Conservation (phyloP, 176 grass and related monocot genomes). For the Musa troglodytarum region DNA sequence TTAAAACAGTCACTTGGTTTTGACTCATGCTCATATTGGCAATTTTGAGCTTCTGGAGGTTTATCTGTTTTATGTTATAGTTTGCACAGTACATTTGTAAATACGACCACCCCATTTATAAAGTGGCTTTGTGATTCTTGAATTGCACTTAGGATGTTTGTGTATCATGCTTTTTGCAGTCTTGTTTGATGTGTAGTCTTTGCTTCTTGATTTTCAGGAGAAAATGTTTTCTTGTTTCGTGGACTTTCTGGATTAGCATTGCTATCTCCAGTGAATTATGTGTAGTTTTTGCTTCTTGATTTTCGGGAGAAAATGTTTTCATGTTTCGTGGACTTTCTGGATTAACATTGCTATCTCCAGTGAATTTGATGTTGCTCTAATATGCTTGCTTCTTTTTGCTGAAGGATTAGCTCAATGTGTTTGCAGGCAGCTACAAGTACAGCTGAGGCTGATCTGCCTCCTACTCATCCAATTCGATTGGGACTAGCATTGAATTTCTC, state of each 20-base stretch:
- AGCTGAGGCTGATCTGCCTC: conserved; percentile 44
- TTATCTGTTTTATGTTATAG: background rate
- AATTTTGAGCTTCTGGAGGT: background rate
- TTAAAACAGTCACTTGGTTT: background rate
- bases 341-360: background rate
- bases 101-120: background rate
- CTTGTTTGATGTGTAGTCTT: background rate
- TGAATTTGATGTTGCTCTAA: background rate
- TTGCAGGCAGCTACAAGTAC: conserved; percentile 36
- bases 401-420: background rate
- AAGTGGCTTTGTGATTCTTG: background rate
- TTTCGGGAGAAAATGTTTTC: too few relatives aligned
- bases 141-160: too few relatives aligned
- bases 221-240: background rate
- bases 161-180: too few relatives aligned
- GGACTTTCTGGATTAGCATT: background rate
- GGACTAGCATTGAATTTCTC: conserved; percentile 55
- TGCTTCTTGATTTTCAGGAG: background rate
- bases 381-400: background rate
- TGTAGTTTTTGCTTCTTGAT: too few relatives aligned
- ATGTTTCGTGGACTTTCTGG: background rate
- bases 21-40: background rate
- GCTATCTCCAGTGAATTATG: background rate
- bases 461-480: conserved; percentile 47
- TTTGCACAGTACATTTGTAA: background rate